These are phyloP conservation scores for Boletus subcaerulescens DNA, from an alignment of 768 basidiomycete genomes.

Conservation along the genomic window DNA sequence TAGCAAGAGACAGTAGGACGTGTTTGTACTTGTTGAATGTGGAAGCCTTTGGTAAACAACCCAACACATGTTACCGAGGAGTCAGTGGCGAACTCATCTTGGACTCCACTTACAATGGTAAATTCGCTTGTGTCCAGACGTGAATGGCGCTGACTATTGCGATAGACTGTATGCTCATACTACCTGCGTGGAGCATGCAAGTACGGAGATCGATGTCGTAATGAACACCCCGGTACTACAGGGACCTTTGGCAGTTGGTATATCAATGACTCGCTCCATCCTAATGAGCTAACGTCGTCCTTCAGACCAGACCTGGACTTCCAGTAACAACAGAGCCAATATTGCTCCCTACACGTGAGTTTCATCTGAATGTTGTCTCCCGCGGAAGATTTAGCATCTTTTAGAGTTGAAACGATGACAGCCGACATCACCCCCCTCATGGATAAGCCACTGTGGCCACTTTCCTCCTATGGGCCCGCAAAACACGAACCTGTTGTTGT, in stretches of 20 bases:
- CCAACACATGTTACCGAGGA: neutral
- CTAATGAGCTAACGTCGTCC: constrained; percentile 7
- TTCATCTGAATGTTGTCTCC: neutral
- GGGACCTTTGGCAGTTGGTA: constrained; percentile 53
- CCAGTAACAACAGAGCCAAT: constrained; percentile 27
- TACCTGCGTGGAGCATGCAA: constrained; percentile 62
- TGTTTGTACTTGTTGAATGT: constrained; percentile 19
- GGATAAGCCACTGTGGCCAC: constrained; percentile 77
- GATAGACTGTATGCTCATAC: constrained; percentile 57
- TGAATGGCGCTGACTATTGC: constrained; percentile 1
- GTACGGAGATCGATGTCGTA: constrained; percentile 62
- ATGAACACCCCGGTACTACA: constrained; percentile 54
- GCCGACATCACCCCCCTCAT: constrained; percentile 55
- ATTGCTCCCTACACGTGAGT: constrained; percentile 41
- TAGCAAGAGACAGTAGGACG: neutral
- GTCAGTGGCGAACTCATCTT: neutral
- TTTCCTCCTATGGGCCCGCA: constrained; percentile 74
- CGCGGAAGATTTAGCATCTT: neutral
- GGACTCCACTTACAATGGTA: constrained; percentile 15
- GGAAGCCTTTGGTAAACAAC: constrained; percentile 12
- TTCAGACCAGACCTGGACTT: constrained; percentile 42
- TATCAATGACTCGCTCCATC: constrained; percentile 6
- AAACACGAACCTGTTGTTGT: constrained; percentile 72
- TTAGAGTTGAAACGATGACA: constrained; percentile 59
- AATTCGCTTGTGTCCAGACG: neutral